Conservation (phyloP, 768 basidiomycete species). For the Pholiota conissans region DNA sequence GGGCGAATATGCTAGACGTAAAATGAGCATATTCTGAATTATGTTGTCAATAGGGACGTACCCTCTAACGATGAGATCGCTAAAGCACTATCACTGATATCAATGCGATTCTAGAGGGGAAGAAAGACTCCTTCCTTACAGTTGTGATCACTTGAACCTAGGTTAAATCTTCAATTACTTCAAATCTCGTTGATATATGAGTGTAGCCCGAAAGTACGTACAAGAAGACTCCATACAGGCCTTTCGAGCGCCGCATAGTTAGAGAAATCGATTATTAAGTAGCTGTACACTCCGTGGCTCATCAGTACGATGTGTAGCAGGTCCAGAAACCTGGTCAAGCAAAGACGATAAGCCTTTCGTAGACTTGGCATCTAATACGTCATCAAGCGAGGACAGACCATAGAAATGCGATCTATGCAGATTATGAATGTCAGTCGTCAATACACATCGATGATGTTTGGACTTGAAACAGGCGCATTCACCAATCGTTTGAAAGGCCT, state of each 20-base stretch:
- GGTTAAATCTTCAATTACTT: background rate
- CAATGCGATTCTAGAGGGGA: background rate
- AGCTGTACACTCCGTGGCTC: slow-evolving; percentile 23
- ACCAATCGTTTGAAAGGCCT: slow-evolving; percentile 20
- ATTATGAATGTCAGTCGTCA: background rate
- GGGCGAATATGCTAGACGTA: slow-evolving; percentile 24
- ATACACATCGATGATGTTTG: background rate
- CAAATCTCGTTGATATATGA: background rate
- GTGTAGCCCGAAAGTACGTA: slow-evolving; percentile 1
- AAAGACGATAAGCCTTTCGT: background rate
- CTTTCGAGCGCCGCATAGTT: slow-evolving; percentile 13
- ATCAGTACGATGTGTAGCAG: slow-evolving; percentile 20
- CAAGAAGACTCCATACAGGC: slow-evolving; percentile 24
- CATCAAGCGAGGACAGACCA: slow-evolving; percentile 9
- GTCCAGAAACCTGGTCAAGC: slow-evolving; percentile 16
- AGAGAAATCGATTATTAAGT: slow-evolving; percentile 16
- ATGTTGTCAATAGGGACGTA: background rate
- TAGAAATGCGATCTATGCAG: slow-evolving; percentile 18
- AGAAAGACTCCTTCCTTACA: slow-evolving; percentile 4
- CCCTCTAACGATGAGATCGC: slow-evolving; percentile 24
- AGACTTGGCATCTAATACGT: background rate
- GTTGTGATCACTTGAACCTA: slow-evolving; percentile 24
- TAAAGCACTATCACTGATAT: slow-evolving; percentile 14
- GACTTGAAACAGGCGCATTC: background rate
- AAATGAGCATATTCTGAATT: background rate